phyloP scores from a whole-genome alignment of 192 early-diverging fungal species.

The Spinellus fusiger region DNA sequence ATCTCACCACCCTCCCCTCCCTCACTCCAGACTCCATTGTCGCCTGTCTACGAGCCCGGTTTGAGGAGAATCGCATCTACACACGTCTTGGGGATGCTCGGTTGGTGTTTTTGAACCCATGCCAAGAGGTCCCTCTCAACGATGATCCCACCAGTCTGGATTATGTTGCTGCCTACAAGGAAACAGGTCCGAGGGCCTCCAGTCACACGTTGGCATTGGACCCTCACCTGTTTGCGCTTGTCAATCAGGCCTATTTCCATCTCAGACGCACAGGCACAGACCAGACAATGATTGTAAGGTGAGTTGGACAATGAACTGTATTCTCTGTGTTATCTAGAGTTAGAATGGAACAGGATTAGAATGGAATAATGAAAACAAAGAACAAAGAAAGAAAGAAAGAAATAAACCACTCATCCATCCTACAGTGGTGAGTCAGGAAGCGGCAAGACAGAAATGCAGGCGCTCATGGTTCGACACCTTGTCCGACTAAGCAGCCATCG shows the following conservation, averaged over 20 bases:
- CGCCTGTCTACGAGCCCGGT: constrained; percentile 39
- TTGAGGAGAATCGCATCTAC: constrained; percentile 47
- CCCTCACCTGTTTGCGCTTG: constrained; percentile 66
- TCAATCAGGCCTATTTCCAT: constrained; percentile 63
- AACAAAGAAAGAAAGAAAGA: constrained; percentile 3
- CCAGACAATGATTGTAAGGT: constrained; percentile 64
- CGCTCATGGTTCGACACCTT: constrained; percentile 72
- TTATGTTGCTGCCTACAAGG: constrained; percentile 49
- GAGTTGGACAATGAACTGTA: neutral
- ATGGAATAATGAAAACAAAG: neutral
- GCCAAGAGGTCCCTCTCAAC: constrained; percentile 34
- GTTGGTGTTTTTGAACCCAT: constrained; percentile 50
- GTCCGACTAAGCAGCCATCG: constrained; percentile 69
- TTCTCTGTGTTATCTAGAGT: no score
- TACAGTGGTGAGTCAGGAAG: constrained; percentile 76
- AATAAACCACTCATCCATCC: neutral
- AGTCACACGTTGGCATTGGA: constrained; percentile 36
- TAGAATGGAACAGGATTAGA: no score
- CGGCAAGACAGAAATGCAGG: constrained; percentile 75
- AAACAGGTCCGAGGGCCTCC: constrained; percentile 16
- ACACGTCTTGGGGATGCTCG: constrained; percentile 43
- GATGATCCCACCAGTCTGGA: constrained; percentile 46
- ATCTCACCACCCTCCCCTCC: constrained; percentile 15
- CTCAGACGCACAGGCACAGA: constrained; percentile 66
- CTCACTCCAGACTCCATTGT: constrained; percentile 7